Conservation (phyloP, 495 filamentous ascomycete genomes). For the Penicillium salamii region DNA sequence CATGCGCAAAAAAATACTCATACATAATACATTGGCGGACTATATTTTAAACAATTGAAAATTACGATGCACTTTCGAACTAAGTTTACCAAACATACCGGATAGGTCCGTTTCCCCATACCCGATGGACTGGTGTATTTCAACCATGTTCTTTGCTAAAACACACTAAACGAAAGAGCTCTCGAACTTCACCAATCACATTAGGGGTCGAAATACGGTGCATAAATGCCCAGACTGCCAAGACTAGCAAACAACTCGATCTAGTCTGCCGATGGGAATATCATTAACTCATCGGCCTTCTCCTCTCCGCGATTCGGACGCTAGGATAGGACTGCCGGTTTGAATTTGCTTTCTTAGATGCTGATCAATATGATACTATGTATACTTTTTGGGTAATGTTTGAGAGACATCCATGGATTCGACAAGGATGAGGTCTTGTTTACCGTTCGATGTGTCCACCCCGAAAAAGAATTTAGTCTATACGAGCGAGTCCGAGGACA, state of each 20-base stretch:
- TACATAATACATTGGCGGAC: not conserved
- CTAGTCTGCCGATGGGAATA: not conserved
- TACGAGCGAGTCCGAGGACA: not conserved
- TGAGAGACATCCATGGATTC: not conserved
- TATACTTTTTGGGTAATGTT: not conserved
- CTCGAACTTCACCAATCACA: constrained; percentile 16
- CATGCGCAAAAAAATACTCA: not conserved
- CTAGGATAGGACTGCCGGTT: not conserved
- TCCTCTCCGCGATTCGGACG: not conserved
- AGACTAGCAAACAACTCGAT: constrained; percentile 1
- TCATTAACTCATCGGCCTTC: not conserved
- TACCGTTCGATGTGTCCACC: no score
- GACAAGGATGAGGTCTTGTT: not conserved
- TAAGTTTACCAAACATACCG: not conserved
- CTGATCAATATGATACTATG: not conserved
- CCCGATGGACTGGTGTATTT: not conserved
- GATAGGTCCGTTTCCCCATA: not conserved
- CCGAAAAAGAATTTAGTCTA: no score
- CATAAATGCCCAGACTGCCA: constrained; percentile 9
- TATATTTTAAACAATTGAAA: not conserved
- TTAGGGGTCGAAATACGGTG: not conserved
- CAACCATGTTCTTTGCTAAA: not conserved
- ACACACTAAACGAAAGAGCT: not conserved
- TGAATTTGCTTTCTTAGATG: not conserved
- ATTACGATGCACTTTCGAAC: no score